These are phyloP conservation scores for Dryas octopetala DNA, from an alignment of 306 rosid genomes.

Conservation along the genomic window DNA sequence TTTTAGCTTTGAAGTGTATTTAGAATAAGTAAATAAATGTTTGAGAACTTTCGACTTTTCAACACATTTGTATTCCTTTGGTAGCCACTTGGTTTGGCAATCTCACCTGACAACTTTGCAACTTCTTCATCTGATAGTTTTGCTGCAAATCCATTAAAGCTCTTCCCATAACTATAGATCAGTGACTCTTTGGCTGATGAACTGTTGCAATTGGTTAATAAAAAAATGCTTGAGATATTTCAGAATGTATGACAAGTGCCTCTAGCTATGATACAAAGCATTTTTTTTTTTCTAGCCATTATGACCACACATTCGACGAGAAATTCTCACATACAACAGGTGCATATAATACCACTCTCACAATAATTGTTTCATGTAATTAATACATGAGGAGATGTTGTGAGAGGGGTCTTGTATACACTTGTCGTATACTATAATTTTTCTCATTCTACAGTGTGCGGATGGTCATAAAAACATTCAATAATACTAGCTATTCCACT, in stretches of 20 bases:
- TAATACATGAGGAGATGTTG: too few relatives aligned
- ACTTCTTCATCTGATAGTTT: conserved; percentile 37
- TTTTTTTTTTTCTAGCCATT: neutral
- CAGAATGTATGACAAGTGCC: neutral
- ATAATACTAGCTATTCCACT: neutral
- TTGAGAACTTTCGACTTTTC: neutral
- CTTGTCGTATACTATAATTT: too few relatives aligned
- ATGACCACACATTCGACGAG: too few relatives aligned
- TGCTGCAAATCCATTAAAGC: too few relatives aligned
- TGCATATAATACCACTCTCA: too few relatives aligned
- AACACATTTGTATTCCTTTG: neutral
- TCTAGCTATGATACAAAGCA: neutral
- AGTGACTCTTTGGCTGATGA: too few relatives aligned
- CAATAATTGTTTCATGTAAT: too few relatives aligned
- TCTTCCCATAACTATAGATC: too few relatives aligned
- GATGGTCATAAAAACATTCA: neutral
- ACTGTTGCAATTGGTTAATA: conserved; percentile 16
- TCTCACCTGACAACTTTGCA: conserved; percentile 28
- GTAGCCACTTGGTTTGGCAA: neutral
- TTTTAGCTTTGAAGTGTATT: neutral
- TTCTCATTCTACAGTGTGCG: neutral
- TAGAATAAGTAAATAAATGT: neutral
- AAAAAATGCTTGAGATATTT: conserved; percentile 1
- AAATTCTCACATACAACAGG: too few relatives aligned
- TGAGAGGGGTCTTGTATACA: too few relatives aligned